Evolutionary conservation across 176 grass and related monocot genomes (phyloP).

Genomic region (Oryza australiensis): DNA sequence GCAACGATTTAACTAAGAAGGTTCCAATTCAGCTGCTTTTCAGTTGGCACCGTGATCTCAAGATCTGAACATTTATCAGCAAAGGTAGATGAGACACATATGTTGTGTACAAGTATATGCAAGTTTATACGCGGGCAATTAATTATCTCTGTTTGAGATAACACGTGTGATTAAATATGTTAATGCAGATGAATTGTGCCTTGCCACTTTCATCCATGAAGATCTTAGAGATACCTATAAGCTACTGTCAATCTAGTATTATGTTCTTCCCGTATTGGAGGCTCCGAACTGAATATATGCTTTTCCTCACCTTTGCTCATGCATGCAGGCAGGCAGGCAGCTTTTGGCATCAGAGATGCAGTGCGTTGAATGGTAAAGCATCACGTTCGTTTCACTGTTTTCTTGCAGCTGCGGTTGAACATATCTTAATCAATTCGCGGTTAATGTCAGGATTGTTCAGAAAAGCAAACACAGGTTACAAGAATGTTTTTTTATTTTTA

Average conservation of each 20-base stretch:
- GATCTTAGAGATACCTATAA: background rate
- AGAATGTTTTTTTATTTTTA: too few relatives aligned
- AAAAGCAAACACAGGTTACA: background rate
- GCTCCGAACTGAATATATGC: slow-evolving; percentile 10
- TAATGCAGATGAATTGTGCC: background rate
- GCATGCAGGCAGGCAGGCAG: background rate
- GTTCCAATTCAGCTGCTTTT: background rate
- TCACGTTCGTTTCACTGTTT: slow-evolving; percentile 6
- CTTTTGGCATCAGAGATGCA: slow-evolving; percentile 23
- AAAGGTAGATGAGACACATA: background rate
- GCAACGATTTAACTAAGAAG: background rate
- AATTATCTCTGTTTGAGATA: background rate
- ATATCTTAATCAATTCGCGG: background rate
- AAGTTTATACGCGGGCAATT: background rate
- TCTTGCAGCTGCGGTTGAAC: background rate
- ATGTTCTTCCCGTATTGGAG: background rate
- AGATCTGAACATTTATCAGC: background rate
- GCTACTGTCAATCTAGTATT: background rate
- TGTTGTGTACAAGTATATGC: too few relatives aligned
- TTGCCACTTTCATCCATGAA: background rate
- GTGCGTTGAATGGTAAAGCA: slow-evolving; percentile 32
- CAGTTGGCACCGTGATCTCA: background rate
- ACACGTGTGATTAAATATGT: background rate
- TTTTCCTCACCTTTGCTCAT: background rate
- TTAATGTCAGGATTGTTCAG: background rate